A percentile compares a stretch with the other conserved stretches of the same genome.
These are phyloP conservation scores for Truncatella angustata DNA, from an alignment of 2,329 filamentous ascomycete genomes.

Conservation along the genomic window DNA sequence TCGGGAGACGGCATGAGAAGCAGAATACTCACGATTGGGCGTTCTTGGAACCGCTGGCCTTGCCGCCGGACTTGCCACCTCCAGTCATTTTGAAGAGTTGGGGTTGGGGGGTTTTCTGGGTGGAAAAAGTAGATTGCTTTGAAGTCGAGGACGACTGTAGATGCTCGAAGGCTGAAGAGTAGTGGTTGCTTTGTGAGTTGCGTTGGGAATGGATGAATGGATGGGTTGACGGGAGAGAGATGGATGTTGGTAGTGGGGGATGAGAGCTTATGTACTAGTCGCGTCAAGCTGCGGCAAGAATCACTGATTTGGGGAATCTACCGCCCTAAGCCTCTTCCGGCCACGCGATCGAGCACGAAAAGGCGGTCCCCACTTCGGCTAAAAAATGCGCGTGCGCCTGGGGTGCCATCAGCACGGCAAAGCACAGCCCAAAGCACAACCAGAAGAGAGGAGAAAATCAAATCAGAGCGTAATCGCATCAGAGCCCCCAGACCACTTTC, in stretches of 20 bases:
- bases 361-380: not conserved
- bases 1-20: conserved; percentile 7
- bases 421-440: not conserved
- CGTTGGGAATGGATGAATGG: conserved; percentile 14
- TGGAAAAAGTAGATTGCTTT: conserved; percentile 18
- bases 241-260: conserved; percentile 37
- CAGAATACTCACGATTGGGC: conserved; percentile 99
- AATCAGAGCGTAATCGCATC: no score
- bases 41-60: conserved; percentile 98
- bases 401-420: not conserved
- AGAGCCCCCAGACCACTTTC: no score
- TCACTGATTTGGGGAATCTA: conserved; percentile 9
- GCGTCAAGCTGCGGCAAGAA: conserved; percentile 25
- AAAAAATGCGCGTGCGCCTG: not conserved
- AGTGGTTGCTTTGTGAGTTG: conserved; percentile 14
- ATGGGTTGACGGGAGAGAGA: conserved; percentile 29
- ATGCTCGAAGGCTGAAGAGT: conserved; percentile 8
- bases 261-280: conserved; percentile 31
- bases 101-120: conserved; percentile 35
- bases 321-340: conserved; percentile 4
- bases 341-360: not conserved
- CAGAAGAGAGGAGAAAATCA: not conserved
- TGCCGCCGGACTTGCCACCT: conserved; percentile 99
- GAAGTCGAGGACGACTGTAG: conserved; percentile 17
- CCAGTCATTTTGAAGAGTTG: conserved; percentile 91